Conservation (phyloP, 2,329 filamentous ascomycete genomes). For the Pseudogymnoascus sp. region DNA sequence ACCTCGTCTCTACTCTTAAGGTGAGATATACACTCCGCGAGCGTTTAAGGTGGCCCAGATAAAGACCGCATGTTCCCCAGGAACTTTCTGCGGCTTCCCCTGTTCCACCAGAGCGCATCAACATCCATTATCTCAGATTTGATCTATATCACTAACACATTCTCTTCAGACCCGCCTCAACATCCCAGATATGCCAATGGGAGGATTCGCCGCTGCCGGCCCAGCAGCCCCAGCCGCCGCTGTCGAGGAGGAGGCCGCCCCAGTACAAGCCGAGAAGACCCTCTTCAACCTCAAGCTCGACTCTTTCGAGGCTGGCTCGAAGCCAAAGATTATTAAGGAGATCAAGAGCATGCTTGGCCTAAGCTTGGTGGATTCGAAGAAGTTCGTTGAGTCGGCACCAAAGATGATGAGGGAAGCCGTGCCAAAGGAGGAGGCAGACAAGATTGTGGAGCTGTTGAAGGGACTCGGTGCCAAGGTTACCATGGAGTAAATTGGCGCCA, state of each 20-base stretch:
- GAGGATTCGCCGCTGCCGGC: constrained; percentile 67
- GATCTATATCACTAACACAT: constrained; percentile 9
- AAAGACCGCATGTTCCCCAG: not conserved
- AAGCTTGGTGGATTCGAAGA: constrained; percentile 98
- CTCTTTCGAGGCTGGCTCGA: constrained; percentile 77
- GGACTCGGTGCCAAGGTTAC: constrained; percentile 78
- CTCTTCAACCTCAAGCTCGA: constrained; percentile 94
- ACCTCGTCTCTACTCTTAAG: constrained; percentile 91
- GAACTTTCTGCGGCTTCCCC: not conserved
- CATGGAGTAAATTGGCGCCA: constrained; percentile 54
- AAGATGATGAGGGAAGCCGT: constrained; percentile 99
- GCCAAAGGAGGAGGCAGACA: constrained; percentile 97
- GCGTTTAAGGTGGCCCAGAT: not conserved
- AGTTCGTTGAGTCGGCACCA: constrained; percentile 96
- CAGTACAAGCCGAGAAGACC: constrained; percentile 88
- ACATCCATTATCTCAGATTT: not conserved
- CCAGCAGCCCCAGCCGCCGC: constrained; percentile 54
- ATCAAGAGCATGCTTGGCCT: constrained; percentile 92
- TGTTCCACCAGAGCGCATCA: not conserved
- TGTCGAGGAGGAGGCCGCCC: constrained; percentile 81
- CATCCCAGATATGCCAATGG: constrained; percentile 94
- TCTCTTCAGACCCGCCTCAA: constrained; percentile 72
- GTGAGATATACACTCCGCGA: constrained; percentile 40
- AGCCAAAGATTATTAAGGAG: constrained; percentile 99
- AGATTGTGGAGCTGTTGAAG: constrained; percentile 94